Evolutionary conservation across 805 yeast genomes (phyloP), one percentile per base, ranked within the genome.

Genomic region (Diddensiella santjacobensis): DNA sequence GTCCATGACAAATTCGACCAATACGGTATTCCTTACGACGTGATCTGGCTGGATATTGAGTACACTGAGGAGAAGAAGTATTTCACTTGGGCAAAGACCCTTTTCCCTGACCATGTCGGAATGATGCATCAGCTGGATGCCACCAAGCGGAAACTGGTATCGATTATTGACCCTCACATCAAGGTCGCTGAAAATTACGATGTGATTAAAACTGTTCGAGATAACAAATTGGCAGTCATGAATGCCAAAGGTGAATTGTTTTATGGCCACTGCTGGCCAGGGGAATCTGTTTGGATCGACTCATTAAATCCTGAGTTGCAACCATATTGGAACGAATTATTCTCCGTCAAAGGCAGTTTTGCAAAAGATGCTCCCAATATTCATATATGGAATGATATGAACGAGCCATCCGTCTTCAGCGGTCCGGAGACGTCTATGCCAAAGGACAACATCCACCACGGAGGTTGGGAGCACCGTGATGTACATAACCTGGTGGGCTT

Each of bases 191-290:
- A 45, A 1, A 82, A 75, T 4, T 90, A 90, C 64, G 68, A 69
- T 13, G 78, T 87, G 1, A 83, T 88, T 59, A 74, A 83, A 1
- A 63, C 55, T 1, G 63, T 87, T 20, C 66, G 63, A 4, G 56
- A 70, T 11, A 59, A 72, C 5, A 60, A 67, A 3, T 60, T 78
- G 5, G 79, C 78, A 0, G 71, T 88, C 18, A 64, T 70, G 52
- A 69, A 77, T 42, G 64, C 66, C 18, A 55, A 64, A 1, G 82
- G 80, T 22, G 62, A 71, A 1, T 67, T 78, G 1, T 90, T 72
- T 63, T 72, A 78, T 43, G 98, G 96, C 2, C 95, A 88, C 64
- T 93, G 98, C 66, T 93, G 99, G 99, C 97, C 99, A 1, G 99
- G 98, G 1, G 88, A 87, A 56, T 85, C 96, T 0, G 73, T 88